Conservation (phyloP, 768 basidiomycete species). For the Pleurotus giganteus region DNA sequence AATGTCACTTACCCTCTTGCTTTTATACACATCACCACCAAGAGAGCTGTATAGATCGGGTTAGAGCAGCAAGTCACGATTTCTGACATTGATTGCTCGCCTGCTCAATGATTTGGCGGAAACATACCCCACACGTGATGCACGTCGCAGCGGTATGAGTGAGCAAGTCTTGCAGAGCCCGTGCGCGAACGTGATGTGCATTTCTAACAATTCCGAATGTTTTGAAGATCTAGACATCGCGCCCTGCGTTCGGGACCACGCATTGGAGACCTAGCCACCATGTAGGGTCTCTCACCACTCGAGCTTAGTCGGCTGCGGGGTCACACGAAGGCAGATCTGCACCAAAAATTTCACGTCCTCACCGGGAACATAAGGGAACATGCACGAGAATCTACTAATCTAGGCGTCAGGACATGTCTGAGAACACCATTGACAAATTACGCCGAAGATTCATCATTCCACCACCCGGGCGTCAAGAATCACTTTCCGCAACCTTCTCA, state of each 20-base stretch:
- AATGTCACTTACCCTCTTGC: not conserved
- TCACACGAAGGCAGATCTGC: no score
- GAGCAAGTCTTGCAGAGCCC: not conserved
- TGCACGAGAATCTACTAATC: no score
- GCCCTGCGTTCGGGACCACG: no score
- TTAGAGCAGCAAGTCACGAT: not conserved
- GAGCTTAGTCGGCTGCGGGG: no score
- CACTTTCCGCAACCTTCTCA: constrained; percentile 53
- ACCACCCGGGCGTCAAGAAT: constrained; percentile 23
- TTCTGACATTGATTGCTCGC: not conserved
- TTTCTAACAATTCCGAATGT: no score
- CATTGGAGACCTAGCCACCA: not conserved
- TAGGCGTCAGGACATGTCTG: no score
- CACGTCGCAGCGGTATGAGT: not conserved
- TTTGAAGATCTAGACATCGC: no score
- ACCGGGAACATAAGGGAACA: no score
- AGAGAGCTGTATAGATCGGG: not conserved
- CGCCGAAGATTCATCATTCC: not conserved
- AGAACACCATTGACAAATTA: not conserved
- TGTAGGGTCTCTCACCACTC: no score
- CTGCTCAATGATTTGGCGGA: not conserved
- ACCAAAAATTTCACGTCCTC: no score
- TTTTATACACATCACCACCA: not conserved
- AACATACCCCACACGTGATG: not conserved
- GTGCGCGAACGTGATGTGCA: no score